Base-by-base conservation (phyloP, 257 asterid species). In the Petunia axillaris region DNA sequence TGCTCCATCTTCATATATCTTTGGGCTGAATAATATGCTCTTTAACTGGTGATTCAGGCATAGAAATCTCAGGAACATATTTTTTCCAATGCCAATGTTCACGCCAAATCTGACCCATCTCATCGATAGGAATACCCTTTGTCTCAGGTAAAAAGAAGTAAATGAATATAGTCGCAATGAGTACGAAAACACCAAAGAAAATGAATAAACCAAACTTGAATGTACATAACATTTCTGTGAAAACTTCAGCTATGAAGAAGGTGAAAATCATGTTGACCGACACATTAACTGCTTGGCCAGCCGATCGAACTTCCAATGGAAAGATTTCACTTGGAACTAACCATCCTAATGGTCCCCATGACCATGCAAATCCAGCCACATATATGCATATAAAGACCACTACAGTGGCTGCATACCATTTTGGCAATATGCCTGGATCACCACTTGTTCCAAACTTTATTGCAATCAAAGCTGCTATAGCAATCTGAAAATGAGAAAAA, bases 301-400 rank as follows among this genome's bases (percentile, higher is more conserved):
- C 97, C 0, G 97, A 91, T 25, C 98, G 87, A 11, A 94, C 87
- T 73, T 94, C 98, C 0, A 92, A 79, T 1, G 94, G 95, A 84
- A 90, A 93, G 2, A 92, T 93, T 76, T 93, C 97, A 81, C 98
- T 93, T 0, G 94, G 97, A 48, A 94, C 96, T 8, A 92, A 75
- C 98, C 98, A 92, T 0, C 97, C 98, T 7, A 94, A 80, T 2
- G 98, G 98, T 0, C 97, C 98, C 98, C 97, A 92, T 4, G 98
- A 92, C 95, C 95, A 90, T 0, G 93, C 93, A 55, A 93, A 92
- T 38, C 91, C 97, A 1, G 93, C 85, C 0, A 94, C 97, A 8
- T 91, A 94, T 13, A 91, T 71, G 79, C 98, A 94, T 11, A 92
- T 91, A 48, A 94, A 88, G 65, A 82, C 59, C 55, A 94, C 96